Evolutionary conservation across 2,329 filamentous ascomycete genomes (phyloP).

Genomic region (Colletotrichum orbiculare): DNA sequence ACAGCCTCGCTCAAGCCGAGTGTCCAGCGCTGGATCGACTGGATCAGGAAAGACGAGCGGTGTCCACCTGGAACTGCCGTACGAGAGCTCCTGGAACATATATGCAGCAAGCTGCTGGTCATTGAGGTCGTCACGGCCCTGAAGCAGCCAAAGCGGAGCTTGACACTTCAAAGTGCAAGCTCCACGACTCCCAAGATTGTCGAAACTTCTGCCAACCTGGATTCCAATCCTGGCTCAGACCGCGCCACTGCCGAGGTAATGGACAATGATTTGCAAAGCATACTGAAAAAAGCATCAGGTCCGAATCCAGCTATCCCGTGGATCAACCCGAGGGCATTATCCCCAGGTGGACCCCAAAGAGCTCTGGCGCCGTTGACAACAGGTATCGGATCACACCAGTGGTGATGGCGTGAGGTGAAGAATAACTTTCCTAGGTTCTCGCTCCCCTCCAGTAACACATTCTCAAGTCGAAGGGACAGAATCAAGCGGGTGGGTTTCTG

Average conservation of each 20-base stretch:
- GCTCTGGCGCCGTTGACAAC: not conserved
- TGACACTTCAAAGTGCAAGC: too few relatives aligned
- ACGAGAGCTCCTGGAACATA: not conserved
- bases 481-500: not conserved
- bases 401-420: slow-evolving; percentile 1
- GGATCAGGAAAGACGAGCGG: not conserved
- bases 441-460: slow-evolving; percentile 6
- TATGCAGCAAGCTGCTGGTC: not conserved
- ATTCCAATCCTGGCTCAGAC: too few relatives aligned
- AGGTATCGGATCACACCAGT: not conserved
- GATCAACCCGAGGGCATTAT: not conserved
- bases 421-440: slow-evolving; percentile 15
- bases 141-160: too few relatives aligned
- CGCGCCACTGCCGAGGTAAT: not conserved
- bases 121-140: not conserved
- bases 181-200: too few relatives aligned
- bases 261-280: not conserved
- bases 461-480: fast-evolving
- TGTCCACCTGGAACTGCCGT: not conserved
- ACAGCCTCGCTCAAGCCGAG: not conserved
- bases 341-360: not conserved
- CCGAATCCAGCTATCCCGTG: not conserved
- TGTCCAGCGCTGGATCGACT: slow-evolving; percentile 15
- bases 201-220: too few relatives aligned
- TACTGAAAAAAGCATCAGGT: not conserved